A percentile compares a stretch with the other conserved stretches of the same genome.
Conservation (phyloP, 345 rosid genomes). For the Camelina hispida region DNA sequence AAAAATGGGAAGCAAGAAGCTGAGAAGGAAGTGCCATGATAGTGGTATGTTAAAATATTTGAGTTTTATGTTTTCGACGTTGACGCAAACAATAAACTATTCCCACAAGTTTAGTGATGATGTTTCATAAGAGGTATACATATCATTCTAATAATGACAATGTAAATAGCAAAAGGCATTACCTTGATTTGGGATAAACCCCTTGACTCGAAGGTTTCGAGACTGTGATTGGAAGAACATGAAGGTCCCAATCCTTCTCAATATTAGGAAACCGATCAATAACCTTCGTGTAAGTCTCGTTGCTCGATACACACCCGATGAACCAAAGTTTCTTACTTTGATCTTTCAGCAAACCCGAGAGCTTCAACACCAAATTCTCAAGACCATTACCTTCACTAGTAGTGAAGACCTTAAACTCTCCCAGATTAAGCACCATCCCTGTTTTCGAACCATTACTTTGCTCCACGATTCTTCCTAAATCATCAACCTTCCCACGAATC, state of each 20-base stretch:
- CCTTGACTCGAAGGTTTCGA: conserved; percentile 42
- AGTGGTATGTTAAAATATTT: conserved; percentile 29
- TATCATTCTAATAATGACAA: not conserved
- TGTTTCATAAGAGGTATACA: not conserved
- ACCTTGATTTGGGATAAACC: conserved; percentile 62
- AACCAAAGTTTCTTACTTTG: conserved; percentile 51
- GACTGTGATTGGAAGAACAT: conserved; percentile 59
- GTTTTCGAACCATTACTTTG: conserved; percentile 29
- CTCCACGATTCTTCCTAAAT: conserved; percentile 40
- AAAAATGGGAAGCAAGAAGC: conserved; percentile 22
- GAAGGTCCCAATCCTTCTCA: conserved; percentile 71
- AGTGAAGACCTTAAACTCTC: conserved; percentile 56
- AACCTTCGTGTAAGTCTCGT: conserved; percentile 58
- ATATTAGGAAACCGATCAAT: conserved; percentile 50
- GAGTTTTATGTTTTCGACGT: conserved; percentile 22
- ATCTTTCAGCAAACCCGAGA: conserved; percentile 51
- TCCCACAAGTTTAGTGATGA: conserved; percentile 3
- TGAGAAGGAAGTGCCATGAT: conserved; percentile 2
- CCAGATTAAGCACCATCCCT: conserved; percentile 55
- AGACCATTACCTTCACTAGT: conserved; percentile 41
- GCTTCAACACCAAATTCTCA: conserved; percentile 48
- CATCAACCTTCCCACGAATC: conserved; percentile 44
- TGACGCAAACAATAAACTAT: conserved; percentile 34
- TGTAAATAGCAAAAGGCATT: conserved; percentile 21
- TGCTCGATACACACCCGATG: conserved; percentile 53